A percentile compares a stretch with the other conserved stretches of the same genome.
Evolutionary conservation across 1,139 yeast genomes (phyloP).

Genomic region (Kurtzmaniella quercitrusa): DNA sequence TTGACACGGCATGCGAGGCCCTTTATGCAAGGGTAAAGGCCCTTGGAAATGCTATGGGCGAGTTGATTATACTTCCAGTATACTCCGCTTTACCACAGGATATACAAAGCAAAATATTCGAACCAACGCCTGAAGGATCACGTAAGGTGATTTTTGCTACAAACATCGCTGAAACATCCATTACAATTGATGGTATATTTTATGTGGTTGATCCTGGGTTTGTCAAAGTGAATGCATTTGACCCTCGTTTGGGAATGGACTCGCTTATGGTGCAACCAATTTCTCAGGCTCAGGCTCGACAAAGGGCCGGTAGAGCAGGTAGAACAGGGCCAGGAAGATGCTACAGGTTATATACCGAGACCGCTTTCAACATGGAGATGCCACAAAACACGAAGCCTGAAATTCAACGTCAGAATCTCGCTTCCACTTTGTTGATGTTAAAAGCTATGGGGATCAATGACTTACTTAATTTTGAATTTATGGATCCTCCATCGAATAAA

Average conservation of each 20-base stretch:
- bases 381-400: slow-evolving; percentile 83
- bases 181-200: slow-evolving; percentile 74
- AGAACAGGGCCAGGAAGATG: slow-evolving; percentile 86
- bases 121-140: slow-evolving; percentile 66
- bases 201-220: slow-evolving; percentile 82
- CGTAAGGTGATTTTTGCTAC: slow-evolving; percentile 77
- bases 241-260: slow-evolving; percentile 75
- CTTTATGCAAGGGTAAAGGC: slow-evolving; percentile 63
- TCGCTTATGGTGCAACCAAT: slow-evolving; percentile 69
- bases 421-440: slow-evolving; percentile 80
- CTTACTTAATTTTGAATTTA: slow-evolving; percentile 74
- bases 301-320: slow-evolving; percentile 82
- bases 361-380: slow-evolving; percentile 73
- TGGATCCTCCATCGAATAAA: slow-evolving; percentile 89
- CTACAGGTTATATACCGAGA: slow-evolving; percentile 68
- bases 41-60: slow-evolving; percentile 60
- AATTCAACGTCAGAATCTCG: slow-evolving; percentile 84
- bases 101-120: slow-evolving; percentile 68
- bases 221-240: slow-evolving; percentile 74
- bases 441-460: slow-evolving; percentile 95
- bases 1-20: slow-evolving; percentile 83
- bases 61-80: slow-evolving; percentile 79
- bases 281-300: slow-evolving; percentile 80
- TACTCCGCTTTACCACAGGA: slow-evolving; percentile 78
- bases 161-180: slow-evolving; percentile 78